Evolutionary conservation across 2,329 filamentous ascomycete species (phyloP), one percentile per base, ranked within the genome.

Genomic region (Fusarium subglutinans): DNA sequence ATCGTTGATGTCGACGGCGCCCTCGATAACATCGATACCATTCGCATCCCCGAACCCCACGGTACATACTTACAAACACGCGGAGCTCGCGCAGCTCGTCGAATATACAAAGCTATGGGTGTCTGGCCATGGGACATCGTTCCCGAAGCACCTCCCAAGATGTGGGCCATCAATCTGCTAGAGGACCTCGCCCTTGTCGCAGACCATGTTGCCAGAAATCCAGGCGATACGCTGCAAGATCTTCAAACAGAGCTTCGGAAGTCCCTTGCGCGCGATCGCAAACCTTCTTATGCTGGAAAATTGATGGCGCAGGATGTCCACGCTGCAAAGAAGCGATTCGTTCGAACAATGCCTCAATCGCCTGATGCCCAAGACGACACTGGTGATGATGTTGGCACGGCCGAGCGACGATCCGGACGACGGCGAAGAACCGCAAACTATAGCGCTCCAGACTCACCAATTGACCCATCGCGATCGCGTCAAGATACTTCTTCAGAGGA

Each of bases 101-200:
- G 77, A 44, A 78, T 79, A 44, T 78, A 76, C 57, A 73, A 74
- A 47, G 77, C 76, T 35, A 75, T 79, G 73, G 75, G 76, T 48
- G 77, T 79, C 40, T 79, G 77, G 77, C 77, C 77, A 43, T 79
- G 77, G 77, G 77, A 79, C 35, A 79, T 79, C 33, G 77, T 79
- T 45, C 77, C 77, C 26, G 77, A 79, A 63, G 72, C 77, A 37
- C 77, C 77, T n/a, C 77, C 77, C 3, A 79, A 79, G 69, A 77
- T 78, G 70, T 79, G 77, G 77, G 77, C 77, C 37, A 79, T 79
- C 41, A 78, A 79, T 68, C 51, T 79, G 30, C 66, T 79, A n/a
- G 77, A 79, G 68, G 77, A 79, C 20, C 74, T 79, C 14, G 75
- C 77, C 24, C 73, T 79, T 22, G 75, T 78, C 60, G 74, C 76